Evolutionary conservation across 441 rosid genomes (phyloP), one percentile per base, ranked within the genome.

Genomic region (Populus hybrid): DNA sequence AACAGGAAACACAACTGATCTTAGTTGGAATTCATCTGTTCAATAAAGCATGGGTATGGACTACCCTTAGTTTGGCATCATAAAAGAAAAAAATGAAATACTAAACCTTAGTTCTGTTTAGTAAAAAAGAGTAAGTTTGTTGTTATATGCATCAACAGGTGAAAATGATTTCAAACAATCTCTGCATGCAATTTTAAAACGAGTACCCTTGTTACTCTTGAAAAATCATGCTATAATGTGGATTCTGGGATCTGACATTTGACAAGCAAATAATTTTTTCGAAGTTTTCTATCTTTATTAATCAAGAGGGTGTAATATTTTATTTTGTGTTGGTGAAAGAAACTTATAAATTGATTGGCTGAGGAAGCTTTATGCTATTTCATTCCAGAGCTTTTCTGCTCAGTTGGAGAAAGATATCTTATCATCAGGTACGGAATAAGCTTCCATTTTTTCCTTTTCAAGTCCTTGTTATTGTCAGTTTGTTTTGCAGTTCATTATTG

Each of bases 341-440:
- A 64, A 67, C 24, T 21, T 78, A 36, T 64, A 67, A 78, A 72
- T 24, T 69, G 38, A 76, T 72, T 61, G 64, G 68, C 82, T 84
- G 70, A 77, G 34, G 63, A 75, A 78, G 11, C 30, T 75, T 69
- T 67, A 42, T 61, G 12, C 73, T 65, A 71, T 82, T 79, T 81
- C 73, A 74, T 87, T 89, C 83, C 98, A 97, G 98, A 92, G 84
- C 84, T 91, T 94, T 86, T 93, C 98, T 76, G 98, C 98, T 77
- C 99, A 93, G 88, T 83, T 97, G 91, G 98, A 97, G 94, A 94
- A 83, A 83, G 97, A 97, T 75, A 87, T 94, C 70, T 84, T 97
- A 85, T 84, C 85, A 67, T 92, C 95, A 79, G 99, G 99, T 97
- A 86, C 76, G 79, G 46, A 77, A 28, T 70, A 59, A 4, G 32